Evolutionary conservation across 257 asterid genomes (phyloP).

Genomic region (Mitragyna speciosa): DNA sequence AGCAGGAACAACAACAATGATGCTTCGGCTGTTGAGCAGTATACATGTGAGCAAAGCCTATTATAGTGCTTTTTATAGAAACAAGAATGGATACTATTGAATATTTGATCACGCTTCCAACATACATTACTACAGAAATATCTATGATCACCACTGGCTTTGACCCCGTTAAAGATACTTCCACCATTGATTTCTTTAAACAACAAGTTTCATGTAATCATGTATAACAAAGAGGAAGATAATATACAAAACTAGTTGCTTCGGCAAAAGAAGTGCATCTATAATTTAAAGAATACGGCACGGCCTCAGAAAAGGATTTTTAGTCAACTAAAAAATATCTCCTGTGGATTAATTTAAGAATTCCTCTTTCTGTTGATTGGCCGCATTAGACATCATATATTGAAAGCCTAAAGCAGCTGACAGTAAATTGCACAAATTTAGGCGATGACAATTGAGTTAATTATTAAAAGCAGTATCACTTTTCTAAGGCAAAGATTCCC

Average conservation of each 20-base stretch:
- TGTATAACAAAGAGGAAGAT: constrained; percentile 9
- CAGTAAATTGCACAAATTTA: neutral
- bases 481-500: neutral
- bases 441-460: constrained; percentile 13
- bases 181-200: constrained; percentile 5
- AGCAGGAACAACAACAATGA: neutral
- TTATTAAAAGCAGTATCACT: constrained; percentile 1
- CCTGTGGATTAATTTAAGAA: neutral
- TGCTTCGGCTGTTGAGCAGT: neutral
- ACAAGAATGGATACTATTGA: neutral
- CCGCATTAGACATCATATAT: neutral
- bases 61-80: neutral
- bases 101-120: constrained; percentile 11
- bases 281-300: neutral
- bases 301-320: neutral
- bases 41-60: neutral
- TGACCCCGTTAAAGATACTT: neutral
- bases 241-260: neutral
- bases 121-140: neutral
- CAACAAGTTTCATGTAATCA: constrained; percentile 15
- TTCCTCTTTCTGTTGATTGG: neutral
- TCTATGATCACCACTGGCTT: neutral
- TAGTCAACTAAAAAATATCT: too few species aligned
- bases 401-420: neutral
- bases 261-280: neutral